phyloP scores from a whole-genome alignment of 148 eudicot genomes.

The Vaccinium darrowii region DNA sequence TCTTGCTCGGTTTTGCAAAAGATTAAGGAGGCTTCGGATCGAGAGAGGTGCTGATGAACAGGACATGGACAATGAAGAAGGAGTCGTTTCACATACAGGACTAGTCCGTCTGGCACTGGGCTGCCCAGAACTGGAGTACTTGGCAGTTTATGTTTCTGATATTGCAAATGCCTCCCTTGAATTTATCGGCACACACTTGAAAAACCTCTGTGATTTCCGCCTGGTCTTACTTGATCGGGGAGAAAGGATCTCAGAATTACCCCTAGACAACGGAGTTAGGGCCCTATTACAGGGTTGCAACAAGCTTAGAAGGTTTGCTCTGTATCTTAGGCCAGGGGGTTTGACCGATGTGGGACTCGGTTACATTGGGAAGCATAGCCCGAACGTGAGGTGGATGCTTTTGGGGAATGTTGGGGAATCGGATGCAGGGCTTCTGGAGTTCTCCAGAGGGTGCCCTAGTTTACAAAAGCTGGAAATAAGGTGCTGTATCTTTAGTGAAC shows the following conservation, averaged over 20 bases:
- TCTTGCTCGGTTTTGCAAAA: slow-evolving; percentile 57
- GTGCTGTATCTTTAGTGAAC: slow-evolving; percentile 75
- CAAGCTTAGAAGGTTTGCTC: slow-evolving; percentile 62
- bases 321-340: slow-evolving; percentile 75
- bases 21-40: slow-evolving; percentile 61
- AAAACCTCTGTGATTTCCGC: slow-evolving; percentile 63
- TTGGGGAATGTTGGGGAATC: slow-evolving; percentile 70
- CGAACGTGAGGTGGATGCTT: slow-evolving; percentile 84
- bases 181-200: slow-evolving; percentile 53
- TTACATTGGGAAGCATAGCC: slow-evolving; percentile 65
- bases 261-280: slow-evolving; percentile 79
- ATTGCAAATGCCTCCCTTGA: slow-evolving; percentile 73
- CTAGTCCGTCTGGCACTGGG: slow-evolving; percentile 64
- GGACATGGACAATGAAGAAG: slow-evolving; percentile 56
- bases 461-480: slow-evolving; percentile 76
- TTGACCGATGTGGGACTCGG: slow-evolving; percentile 67
- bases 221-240: slow-evolving; percentile 69
- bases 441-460: slow-evolving; percentile 79
- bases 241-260: slow-evolving; percentile 60
- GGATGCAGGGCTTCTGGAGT: slow-evolving; percentile 66
- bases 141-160: slow-evolving; percentile 75
- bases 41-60: slow-evolving; percentile 78
- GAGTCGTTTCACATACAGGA: slow-evolving; percentile 71
- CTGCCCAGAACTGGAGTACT: slow-evolving; percentile 67
- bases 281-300: slow-evolving; percentile 66